phyloP scores from a whole-genome alignment of 2,329 filamentous ascomycete genomes.

The Xylariaceae sp. region DNA sequence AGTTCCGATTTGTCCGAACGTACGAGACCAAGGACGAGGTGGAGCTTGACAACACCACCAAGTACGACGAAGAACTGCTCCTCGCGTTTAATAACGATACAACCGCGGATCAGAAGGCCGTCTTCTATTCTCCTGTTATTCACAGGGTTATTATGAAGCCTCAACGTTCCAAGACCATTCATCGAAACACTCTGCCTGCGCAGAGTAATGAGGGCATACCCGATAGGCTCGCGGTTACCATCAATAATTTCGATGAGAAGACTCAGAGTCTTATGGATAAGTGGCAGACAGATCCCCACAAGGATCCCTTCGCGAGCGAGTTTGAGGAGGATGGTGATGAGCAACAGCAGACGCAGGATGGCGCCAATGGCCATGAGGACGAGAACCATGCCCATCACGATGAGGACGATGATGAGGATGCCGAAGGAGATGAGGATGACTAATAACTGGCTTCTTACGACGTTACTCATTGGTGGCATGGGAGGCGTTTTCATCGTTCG shows the following conservation, averaged over 20 bases:
- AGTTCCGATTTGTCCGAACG: slow-evolving; percentile 56
- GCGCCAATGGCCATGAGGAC: slow-evolving; percentile 16
- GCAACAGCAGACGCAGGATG: slow-evolving; percentile 20
- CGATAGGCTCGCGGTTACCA: slow-evolving; percentile 51
- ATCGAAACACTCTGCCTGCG: slow-evolving; percentile 43
- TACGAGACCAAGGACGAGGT: slow-evolving; percentile 60
- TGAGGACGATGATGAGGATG: slow-evolving; percentile 34
- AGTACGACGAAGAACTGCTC: slow-evolving; percentile 60
- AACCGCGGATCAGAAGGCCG: slow-evolving; percentile 46
- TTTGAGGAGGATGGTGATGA: slow-evolving; percentile 26
- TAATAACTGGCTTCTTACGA: too few species aligned
- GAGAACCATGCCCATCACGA: slow-evolving; percentile 16
- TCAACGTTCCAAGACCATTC: slow-evolving; percentile 59
- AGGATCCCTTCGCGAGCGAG: slow-evolving; percentile 28
- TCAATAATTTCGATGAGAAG: slow-evolving; percentile 52
- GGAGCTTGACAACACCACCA: slow-evolving; percentile 51
- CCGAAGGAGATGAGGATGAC: slow-evolving; percentile 44
- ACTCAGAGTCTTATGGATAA: slow-evolving; percentile 47
- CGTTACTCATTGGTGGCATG: neutral
- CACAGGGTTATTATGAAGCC: slow-evolving; percentile 58
- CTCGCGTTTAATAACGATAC: slow-evolving; percentile 53
- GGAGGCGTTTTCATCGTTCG: neutral
- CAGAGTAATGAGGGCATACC: slow-evolving; percentile 48
- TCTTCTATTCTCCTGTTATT: slow-evolving; percentile 65
- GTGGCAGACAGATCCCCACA: slow-evolving; percentile 49